These are phyloP conservation scores for Aspergillus nomiae DNA, from an alignment of 2,329 filamentous ascomycete species.

Conservation along the genomic window DNA sequence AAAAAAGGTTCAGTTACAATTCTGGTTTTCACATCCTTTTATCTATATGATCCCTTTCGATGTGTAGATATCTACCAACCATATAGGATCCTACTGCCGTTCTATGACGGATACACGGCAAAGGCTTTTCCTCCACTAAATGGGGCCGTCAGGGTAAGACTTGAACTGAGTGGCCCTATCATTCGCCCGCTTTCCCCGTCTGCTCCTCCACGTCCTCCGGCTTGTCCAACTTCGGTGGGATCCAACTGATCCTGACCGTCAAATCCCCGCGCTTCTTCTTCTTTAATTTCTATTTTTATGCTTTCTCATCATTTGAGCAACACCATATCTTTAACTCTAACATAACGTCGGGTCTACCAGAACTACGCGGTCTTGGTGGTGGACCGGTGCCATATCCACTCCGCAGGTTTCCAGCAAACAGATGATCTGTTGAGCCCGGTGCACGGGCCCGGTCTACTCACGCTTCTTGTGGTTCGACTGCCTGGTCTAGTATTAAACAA, in stretches of 20 bases:
- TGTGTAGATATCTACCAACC: background rate
- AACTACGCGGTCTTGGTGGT: background rate
- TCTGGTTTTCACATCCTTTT: background rate
- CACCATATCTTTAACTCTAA: background rate
- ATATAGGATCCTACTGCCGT: background rate
- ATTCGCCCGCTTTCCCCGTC: background rate
- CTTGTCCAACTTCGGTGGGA: background rate
- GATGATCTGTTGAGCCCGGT: background rate
- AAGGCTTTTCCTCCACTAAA: background rate
- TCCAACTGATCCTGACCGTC: background rate
- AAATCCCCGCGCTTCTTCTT: background rate
- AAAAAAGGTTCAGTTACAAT: background rate
- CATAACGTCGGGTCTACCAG: background rate
- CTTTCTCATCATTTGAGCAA: background rate
- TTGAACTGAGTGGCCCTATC: background rate
- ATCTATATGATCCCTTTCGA: background rate
- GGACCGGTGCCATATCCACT: background rate
- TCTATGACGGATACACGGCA: background rate
- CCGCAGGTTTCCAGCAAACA: background rate
- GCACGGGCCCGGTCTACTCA: background rate
- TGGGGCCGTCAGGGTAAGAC: background rate
- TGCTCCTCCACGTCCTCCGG: background rate
- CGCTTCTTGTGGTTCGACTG: background rate
- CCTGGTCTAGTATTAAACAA: conserved; percentile 1
- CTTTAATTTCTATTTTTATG: background rate